Evolutionary conservation across 1,139 yeast species (phyloP), one percentile per base, ranked within the genome.

Genomic region (Meyerozyma athensensis): DNA sequence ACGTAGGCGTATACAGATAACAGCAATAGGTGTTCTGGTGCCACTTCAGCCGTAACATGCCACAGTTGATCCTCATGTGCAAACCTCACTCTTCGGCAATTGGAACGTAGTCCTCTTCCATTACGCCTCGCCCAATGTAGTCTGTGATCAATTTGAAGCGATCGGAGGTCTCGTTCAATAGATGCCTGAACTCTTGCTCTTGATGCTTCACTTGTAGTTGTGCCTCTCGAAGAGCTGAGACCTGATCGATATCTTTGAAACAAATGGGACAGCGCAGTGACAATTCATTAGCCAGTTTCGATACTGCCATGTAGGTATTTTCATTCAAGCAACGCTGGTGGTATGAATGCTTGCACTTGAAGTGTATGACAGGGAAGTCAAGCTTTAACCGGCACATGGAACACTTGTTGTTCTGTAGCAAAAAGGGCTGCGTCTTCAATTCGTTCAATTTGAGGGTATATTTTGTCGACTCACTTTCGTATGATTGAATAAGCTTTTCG

Each of bases 41-140:
- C n/a, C n/a, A n/a, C n/a, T n/a, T n/a, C n/a, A n/a, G n/a, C n/a
- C n/a, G n/a, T n/a, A n/a, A 13, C 26, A 5, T 23, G 26, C 8
- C 5, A 5, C 17, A 24, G 8, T n/a, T 14, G 12, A 13, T 9
- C 13, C 8, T 4, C 28, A 13, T n/a, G 8, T 24, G 28, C 28
- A 10, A 24, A n/a, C 14, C 6, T 14, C 38, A 37, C 19, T 44
- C 41, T 22, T 41, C 39, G 40, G 49, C 34, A 31, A 48, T 35
- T 9, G 47, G 41, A 36, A 44, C 46, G 36, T 57, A 56, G 20
- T 63, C 67, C 38, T 59, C 56, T 48, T 80, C 89, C 79, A 87
- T 74, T 0, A 86, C 90, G 1, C 98, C 98, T 43, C 86, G 76
- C 4, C 96, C 96, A 37, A 89, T 73, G 56, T 83, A 89, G 40